A percentile compares a stretch with the other conserved stretches of the same genome.
phyloP scores from a whole-genome alignment of 164 flowering plant genomes.

The Berberis vulgaris region DNA sequence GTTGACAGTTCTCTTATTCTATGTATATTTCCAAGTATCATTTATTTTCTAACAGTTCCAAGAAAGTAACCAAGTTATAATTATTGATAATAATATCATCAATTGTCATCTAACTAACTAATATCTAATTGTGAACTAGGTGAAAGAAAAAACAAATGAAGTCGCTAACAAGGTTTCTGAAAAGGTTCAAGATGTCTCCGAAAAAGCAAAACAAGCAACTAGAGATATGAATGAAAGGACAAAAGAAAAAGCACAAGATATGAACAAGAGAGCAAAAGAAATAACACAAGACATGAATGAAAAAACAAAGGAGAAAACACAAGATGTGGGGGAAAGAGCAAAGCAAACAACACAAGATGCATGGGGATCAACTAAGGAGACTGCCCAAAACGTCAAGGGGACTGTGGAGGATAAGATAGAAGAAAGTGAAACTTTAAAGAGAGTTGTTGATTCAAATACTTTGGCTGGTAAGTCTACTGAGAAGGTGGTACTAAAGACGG shows the following conservation, averaged over 20 bases:
- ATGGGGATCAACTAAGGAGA: slow-evolving; percentile 22
- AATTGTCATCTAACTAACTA: no score
- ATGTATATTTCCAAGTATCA: no score
- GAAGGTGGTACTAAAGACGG: neutral
- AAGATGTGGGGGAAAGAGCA: slow-evolving; percentile 15
- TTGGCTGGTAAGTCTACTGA: neutral
- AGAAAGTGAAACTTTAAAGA: neutral
- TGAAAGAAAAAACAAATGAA: slow-evolving; percentile 10
- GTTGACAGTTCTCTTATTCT: no score
- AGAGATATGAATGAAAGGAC: slow-evolving; percentile 44
- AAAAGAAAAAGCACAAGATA: slow-evolving; percentile 14
- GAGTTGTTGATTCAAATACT: neutral
- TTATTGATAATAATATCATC: no score
- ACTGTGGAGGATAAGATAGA: slow-evolving; percentile 13
- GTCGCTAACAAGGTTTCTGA: slow-evolving; percentile 11
- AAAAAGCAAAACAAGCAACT: slow-evolving; percentile 38
- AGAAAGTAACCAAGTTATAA: no score
- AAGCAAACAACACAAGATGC: slow-evolving; percentile 21
- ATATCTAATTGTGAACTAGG: neutral
- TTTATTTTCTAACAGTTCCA: no score
- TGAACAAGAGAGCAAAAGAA: neutral
- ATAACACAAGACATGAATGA: neutral
- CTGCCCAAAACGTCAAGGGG: slow-evolving; percentile 18
- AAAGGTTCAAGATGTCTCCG: slow-evolving; percentile 19
- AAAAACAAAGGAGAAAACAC: neutral